Percentiles rank a stretch among this genome's conserved stretches.
Evolutionary conservation across 345 rosid species (phyloP).

Genomic region (Brassica rapa): DNA sequence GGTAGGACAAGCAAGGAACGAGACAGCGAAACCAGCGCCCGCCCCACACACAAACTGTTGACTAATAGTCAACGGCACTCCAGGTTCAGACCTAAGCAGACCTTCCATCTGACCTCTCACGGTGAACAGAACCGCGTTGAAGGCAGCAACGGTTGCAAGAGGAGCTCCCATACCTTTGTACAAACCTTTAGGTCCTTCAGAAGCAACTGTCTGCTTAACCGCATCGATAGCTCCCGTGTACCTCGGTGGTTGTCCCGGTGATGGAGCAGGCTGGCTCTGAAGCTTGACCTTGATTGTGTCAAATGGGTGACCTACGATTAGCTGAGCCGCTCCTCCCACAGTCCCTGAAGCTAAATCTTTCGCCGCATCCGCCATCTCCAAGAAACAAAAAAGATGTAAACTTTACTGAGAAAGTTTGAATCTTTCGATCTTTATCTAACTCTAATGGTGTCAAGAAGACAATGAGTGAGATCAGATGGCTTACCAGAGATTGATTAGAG

Average conservation of each 20-base stretch:
- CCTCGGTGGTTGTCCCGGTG: constrained; percentile 78
- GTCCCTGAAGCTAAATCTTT: constrained; percentile 94
- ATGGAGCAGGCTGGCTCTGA: constrained; percentile 88
- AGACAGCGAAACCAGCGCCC: constrained; percentile 94
- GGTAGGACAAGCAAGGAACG: constrained; percentile 98
- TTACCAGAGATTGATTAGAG: constrained; percentile 32
- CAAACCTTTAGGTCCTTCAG: constrained; percentile 94
- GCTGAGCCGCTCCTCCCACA: constrained; percentile 91
- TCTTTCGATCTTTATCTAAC: constrained; percentile 3
- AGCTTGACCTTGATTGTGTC: constrained; percentile 99
- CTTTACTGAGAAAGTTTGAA: constrained; percentile 19
- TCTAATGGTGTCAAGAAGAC: background rate
- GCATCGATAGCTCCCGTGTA: constrained; percentile 85
- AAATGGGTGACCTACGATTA: constrained; percentile 89
- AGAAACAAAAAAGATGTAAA: constrained; percentile 12
- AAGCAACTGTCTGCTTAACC: constrained; percentile 77
- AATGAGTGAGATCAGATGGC: constrained; percentile 1
- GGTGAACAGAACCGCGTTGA: constrained; percentile 91
- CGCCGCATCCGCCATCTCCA: constrained; percentile 81
- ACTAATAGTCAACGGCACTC: constrained; percentile 68
- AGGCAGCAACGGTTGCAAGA: constrained; percentile 94
- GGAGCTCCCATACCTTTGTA: constrained; percentile 99
- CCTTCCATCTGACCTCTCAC: constrained; percentile 95
- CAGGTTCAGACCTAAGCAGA: constrained; percentile 78
- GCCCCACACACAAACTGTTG: constrained; percentile 87